Evolutionary conservation across 345 rosid genomes (phyloP), one percentile per base, ranked within the genome.

Genomic region (Physaria fendleri): DNA sequence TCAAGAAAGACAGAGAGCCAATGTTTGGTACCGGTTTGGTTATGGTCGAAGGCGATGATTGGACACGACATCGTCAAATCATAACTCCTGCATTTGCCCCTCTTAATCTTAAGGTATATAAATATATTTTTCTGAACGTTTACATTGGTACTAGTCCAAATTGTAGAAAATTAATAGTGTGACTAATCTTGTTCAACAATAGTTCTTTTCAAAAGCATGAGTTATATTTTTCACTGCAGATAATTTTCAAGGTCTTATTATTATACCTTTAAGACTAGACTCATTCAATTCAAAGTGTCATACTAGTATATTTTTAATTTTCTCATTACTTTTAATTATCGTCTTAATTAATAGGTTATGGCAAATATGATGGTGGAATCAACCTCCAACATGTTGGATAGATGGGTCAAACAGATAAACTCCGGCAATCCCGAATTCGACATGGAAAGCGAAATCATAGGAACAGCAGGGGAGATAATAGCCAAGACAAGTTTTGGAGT

Each of bases 41-140:
- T 9, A 93, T 87, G 96, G 95, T 80, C 37, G 97, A 89, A 75
- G 96, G 95, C 2, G 88, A 89, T 15, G 92, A 85, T 1, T 85
- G 99, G 99, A 81, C 84, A 62, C 95, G 81, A 5, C 99, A 83
- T 69, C 91, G 97, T 49, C 99, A 87, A 43, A 73, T 87, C 42
- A 83, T 85, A 27, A 87, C 92, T 51, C 97, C 99, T 1, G 95
- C 96, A 13, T 87, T 89, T 61, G 66, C 95, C 21, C 90, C 85
- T 1, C 12, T 80, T 67, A 87, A 87, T 81, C 74, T 93, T 45
- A 89, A 87, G 97, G 94, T 85, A 63, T 40, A 25, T n/a, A 5
- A 3, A 6, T 2, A 7, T 18, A 21, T 40, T 20, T 12, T 13
- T 13, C 47, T 16, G 30, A n/a, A 48, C 4, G 11, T 59, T 68